phyloP scores from a whole-genome alignment of 768 basidiomycete species.

The Lactifluus pinguis region DNA sequence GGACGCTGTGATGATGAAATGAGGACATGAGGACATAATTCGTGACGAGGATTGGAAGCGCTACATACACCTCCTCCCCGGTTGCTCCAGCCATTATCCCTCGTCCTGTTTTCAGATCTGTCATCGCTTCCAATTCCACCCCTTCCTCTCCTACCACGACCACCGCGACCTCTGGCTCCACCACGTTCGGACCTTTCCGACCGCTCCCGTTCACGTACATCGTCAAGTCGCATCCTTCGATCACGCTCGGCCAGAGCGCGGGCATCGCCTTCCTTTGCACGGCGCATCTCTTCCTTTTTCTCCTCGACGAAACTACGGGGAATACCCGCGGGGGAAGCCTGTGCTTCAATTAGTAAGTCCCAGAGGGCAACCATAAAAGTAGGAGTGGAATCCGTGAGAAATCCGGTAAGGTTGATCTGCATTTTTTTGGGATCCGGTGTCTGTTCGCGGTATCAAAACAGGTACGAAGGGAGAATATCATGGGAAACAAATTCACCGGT shows the following conservation, averaged over 20 bases:
- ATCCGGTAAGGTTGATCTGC: constrained; percentile 91
- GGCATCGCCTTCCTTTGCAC: constrained; percentile 51
- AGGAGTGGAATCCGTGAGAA: constrained; percentile 79
- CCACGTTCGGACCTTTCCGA: constrained; percentile 36
- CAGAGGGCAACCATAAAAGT: constrained; percentile 85
- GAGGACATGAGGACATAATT: constrained; percentile 18
- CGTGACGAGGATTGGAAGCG: constrained; percentile 16
- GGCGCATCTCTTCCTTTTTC: constrained; percentile 88
- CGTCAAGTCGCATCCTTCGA: constrained; percentile 57
- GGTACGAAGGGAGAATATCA: neutral
- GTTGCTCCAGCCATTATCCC: constrained; percentile 59
- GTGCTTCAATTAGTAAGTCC: constrained; percentile 89
- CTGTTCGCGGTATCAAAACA: constrained; percentile 31
- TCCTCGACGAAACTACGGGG: constrained; percentile 85
- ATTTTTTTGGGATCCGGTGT: constrained; percentile 89
- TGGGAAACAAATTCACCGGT: constrained; percentile 45
- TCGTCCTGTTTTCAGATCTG: constrained; percentile 32
- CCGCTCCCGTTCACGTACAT: constrained; percentile 55
- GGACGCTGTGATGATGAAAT: constrained; percentile 31
- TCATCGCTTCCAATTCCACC: constrained; percentile 38
- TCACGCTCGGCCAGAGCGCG: constrained; percentile 64
- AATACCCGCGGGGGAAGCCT: constrained; percentile 79
- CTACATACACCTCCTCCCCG: constrained; percentile 48
- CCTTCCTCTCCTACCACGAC: constrained; percentile 41
- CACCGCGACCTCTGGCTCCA: constrained; percentile 53